Evolutionary conservation across 1,139 yeast species (phyloP), one percentile per base, ranked within the genome.

Genomic region (Saccharomycopsis phalli): DNA sequence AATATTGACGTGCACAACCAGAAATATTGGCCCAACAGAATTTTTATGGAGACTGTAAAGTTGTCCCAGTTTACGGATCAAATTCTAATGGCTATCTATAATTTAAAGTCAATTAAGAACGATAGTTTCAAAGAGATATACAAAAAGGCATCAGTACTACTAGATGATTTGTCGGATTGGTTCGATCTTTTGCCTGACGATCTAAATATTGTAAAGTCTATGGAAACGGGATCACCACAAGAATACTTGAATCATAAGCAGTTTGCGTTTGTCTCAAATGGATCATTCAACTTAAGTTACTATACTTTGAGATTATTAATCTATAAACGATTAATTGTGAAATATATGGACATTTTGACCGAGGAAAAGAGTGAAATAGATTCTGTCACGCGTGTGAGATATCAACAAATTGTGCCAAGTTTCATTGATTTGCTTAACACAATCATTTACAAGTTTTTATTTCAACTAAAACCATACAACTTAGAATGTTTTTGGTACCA

Each of bases 11-110:
- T 33, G 20, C 13, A 25, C 10, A 41, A 45, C 30, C 25, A 32
- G 16, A 34, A 31, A 18, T 36, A 27, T 25, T 6, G 36, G 7
- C 17, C 38, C 2, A 42, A 36, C 23, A 18, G 30, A n/a, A 49
- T 51, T 8, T 53, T 53, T 42, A 53, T 51, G 16, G 52, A 53
- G 38, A 45, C 50, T 39, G 47, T 53, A 30, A 53, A 53, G 31
- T 26, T 52, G 10, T 50, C 56, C 1, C 44, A 47, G 26, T 50
- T 49, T 34, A 45, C 50, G 13, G 53, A 54, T 38, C 53, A 50
- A 22, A 40, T 48, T 6, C 43, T 52, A 16, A 31, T 40, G 17
- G 47, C 46, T 19, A 43, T 53, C 17, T 53, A 49, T 36, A 51
- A 50, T 33, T 35, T 52, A 37, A 52, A 49, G 33, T 50, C 57